These are phyloP conservation scores for Suillus paluster DNA, from an alignment of 768 basidiomycete genomes.

Conservation along the genomic window DNA sequence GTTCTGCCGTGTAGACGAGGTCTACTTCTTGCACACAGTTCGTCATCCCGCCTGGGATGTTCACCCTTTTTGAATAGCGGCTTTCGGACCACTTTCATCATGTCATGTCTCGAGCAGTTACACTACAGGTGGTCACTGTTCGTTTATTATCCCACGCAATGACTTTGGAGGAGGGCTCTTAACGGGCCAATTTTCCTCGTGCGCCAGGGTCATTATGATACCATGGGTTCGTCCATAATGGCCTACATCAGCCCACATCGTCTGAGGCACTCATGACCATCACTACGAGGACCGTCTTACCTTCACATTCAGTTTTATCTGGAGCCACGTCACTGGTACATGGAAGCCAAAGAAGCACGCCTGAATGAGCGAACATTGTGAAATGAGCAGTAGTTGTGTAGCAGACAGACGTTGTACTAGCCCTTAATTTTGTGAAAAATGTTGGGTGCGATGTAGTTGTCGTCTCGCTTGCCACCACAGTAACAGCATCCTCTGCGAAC, in stretches of 20 bases:
- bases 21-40: neutral
- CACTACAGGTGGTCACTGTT: neutral
- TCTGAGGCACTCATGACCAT: neutral
- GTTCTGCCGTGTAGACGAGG: neutral
- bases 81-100: neutral
- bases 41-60: neutral
- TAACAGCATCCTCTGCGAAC: conserved; percentile 24
- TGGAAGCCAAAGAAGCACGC: conserved; percentile 1
- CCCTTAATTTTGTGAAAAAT: conserved; percentile 26
- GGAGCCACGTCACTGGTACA: neutral
- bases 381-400: conserved; percentile 21
- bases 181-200: neutral
- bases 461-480: conserved; percentile 28
- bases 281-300: neutral
- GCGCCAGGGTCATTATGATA: neutral
- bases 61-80: neutral
- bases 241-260: neutral
- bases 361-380: conserved; percentile 10
- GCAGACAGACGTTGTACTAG: conserved; percentile 13
- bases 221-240: neutral
- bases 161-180: neutral
- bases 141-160: neutral
- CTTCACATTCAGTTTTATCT: neutral
- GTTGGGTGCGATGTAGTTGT: conserved; percentile 20
- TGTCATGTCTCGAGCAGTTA: neutral